phyloP scores from a whole-genome alignment of 2,329 filamentous ascomycete species.

The Pestalotiopsis sp. region DNA sequence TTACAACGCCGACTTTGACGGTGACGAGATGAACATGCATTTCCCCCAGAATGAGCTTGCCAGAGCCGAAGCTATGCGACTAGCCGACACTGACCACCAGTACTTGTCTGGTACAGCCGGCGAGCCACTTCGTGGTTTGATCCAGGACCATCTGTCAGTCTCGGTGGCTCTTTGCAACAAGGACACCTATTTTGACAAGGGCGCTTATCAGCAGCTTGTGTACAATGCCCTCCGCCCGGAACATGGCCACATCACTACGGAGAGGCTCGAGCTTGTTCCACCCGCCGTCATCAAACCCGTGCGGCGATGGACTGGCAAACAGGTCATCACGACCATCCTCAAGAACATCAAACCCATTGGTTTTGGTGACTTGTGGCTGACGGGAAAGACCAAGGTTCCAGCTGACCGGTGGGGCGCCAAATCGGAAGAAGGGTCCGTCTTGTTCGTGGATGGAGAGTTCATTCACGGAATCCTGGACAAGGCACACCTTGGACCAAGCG shows the following conservation, averaged over 20 bases:
- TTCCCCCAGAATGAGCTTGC: constrained; percentile 97
- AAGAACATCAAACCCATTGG: constrained; percentile 85
- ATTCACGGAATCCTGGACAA: constrained; percentile 94
- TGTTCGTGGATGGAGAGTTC: constrained; percentile 85
- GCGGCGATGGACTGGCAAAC: constrained; percentile 92
- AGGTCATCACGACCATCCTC: constrained; percentile 88
- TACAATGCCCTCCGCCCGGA: constrained; percentile 90
- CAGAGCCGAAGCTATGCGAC: constrained; percentile 85
- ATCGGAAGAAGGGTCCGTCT: constrained; percentile 79
- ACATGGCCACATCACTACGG: constrained; percentile 81
- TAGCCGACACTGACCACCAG: constrained; percentile 96
- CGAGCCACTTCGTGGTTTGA: constrained; percentile 90
- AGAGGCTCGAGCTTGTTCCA: constrained; percentile 78
- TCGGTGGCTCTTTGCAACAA: constrained; percentile 87
- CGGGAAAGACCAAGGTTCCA: constrained; percentile 76
- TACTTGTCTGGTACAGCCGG: constrained; percentile 93
- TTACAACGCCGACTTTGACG: constrained; percentile 99
- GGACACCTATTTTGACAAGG: constrained; percentile 86
- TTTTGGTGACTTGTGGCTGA: constrained; percentile 77
- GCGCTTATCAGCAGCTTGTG: constrained; percentile 90
- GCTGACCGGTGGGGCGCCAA: constrained; percentile 76
- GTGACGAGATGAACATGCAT: constrained; percentile 99
- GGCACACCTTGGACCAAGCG: constrained; percentile 85
- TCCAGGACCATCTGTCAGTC: constrained; percentile 98
- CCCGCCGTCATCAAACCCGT: constrained; percentile 83